Evolutionary conservation across 2,329 filamentous ascomycete genomes (phyloP).

Genomic region (Aspergillus udagawae): DNA sequence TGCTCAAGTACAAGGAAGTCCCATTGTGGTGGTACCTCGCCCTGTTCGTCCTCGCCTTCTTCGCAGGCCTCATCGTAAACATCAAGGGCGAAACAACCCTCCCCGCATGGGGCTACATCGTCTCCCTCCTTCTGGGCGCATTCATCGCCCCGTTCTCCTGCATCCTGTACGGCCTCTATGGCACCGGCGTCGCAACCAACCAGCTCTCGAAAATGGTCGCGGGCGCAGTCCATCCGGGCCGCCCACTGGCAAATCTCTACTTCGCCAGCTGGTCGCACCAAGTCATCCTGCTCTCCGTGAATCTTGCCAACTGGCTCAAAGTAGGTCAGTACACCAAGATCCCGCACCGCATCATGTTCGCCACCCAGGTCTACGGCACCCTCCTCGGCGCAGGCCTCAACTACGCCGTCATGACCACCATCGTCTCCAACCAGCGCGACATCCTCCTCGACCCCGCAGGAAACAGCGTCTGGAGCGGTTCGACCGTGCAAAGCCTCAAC

Average conservation of each 20-base stretch:
- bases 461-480: conserved; percentile 52
- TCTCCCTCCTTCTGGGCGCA: conserved; percentile 38
- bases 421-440: conserved; percentile 48
- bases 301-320: conserved; percentile 19
- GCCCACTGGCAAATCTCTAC: conserved; percentile 23
- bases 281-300: conserved; percentile 23
- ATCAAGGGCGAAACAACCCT: conserved; percentile 46
- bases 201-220: conserved; percentile 27
- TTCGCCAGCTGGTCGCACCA: conserved; percentile 28
- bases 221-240: conserved; percentile 20
- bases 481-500: conserved; percentile 44
- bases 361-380: conserved; percentile 55
- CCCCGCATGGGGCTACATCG: conserved; percentile 47
- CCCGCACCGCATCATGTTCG: conserved; percentile 53
- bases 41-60: conserved; percentile 43
- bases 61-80: conserved; percentile 47
- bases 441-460: conserved; percentile 47
- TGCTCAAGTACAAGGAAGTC: conserved; percentile 25
- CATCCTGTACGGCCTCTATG: conserved; percentile 17
- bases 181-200: conserved; percentile 17
- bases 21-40: conserved; percentile 47
- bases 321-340: conserved; percentile 46
- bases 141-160: conserved; percentile 48
- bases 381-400: conserved; percentile 52
- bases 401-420: conserved; percentile 55